Evolutionary conservation across 2,329 filamentous ascomycete species (phyloP).

Genomic region (Cadophora sp.): DNA sequence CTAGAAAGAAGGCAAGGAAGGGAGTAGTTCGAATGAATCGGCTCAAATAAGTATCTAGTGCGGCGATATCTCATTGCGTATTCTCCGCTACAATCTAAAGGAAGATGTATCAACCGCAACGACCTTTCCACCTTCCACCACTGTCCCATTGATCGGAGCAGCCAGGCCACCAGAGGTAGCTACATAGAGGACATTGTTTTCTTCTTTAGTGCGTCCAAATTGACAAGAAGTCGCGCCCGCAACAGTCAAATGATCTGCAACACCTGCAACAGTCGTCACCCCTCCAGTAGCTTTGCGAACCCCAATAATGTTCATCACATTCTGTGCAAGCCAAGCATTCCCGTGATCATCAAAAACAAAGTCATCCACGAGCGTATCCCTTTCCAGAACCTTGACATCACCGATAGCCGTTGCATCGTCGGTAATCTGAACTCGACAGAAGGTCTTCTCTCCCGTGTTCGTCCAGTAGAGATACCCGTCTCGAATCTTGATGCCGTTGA

Average conservation of each 20-base stretch:
- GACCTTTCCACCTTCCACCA: slow-evolving; percentile 34
- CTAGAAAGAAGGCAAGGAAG: background rate
- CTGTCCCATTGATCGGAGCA: slow-evolving; percentile 31
- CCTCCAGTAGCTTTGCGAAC: slow-evolving; percentile 14
- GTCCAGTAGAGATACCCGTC: too few relatives aligned
- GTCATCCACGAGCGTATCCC: too few relatives aligned
- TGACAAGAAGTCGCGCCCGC: slow-evolving; percentile 33
- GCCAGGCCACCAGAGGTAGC: slow-evolving; percentile 32
- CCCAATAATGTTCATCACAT: slow-evolving; percentile 25
- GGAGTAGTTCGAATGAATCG: background rate
- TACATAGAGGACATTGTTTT: slow-evolving; percentile 33
- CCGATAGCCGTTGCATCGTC: too few relatives aligned
- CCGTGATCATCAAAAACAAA: too few relatives aligned
- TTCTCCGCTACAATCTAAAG: background rate
- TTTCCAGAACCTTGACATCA: too few relatives aligned
- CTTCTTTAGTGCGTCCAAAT: slow-evolving; percentile 29
- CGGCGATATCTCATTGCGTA: too few relatives aligned
- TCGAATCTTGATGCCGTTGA: too few relatives aligned
- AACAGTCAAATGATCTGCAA: slow-evolving; percentile 23
- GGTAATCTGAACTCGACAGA: too few relatives aligned
- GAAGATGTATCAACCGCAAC: slow-evolving; percentile 29
- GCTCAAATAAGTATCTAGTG: too few relatives aligned
- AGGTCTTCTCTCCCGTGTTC: too few relatives aligned
- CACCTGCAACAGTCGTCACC: slow-evolving; percentile 25
- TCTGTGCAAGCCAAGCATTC: slow-evolving; percentile 34